A percentile compares a stretch with the other conserved stretches of the same genome.
Evolutionary conservation across 2,329 filamentous ascomycete species (phyloP).

Genomic region (Hymenoscyphus infarciens): DNA sequence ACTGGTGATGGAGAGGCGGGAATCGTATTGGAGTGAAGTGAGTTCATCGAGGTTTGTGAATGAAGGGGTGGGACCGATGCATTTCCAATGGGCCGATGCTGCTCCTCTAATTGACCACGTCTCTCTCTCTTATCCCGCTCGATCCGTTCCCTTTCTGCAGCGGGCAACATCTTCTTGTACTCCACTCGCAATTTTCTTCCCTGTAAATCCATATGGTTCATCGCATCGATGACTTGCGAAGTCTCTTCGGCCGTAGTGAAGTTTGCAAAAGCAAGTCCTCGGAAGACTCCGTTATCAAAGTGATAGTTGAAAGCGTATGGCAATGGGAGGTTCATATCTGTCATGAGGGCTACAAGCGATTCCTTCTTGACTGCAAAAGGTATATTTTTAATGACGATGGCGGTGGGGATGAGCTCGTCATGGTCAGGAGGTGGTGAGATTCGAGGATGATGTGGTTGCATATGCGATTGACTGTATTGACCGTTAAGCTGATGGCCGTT

Average conservation of each 20-base stretch:
- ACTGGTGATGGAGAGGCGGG: conserved; percentile 40
- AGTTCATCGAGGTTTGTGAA: conserved; percentile 78
- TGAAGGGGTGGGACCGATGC: conserved; percentile 55
- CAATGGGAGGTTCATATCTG: conserved; percentile 85
- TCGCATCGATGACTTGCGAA: conserved; percentile 81
- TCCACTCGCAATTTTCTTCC: conserved; percentile 93
- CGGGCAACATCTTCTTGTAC: conserved; percentile 99
- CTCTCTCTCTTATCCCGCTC: conserved; percentile 96
- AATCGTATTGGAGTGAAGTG: conserved; percentile 62
- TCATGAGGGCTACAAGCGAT: conserved; percentile 88
- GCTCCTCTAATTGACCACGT: conserved; percentile 92
- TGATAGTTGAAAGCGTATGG: conserved; percentile 99
- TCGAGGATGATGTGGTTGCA: conserved; percentile 22
- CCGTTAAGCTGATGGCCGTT: conserved; percentile 37
- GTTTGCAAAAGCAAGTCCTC: conserved; percentile 94
- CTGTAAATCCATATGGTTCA: conserved; percentile 95
- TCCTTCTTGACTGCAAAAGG: conserved; percentile 98
- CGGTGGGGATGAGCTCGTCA: conserved; percentile 94
- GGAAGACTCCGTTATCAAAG: conserved; percentile 96
- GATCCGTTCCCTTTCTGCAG: conserved; percentile 90
- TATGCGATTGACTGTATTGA: conserved; percentile 23
- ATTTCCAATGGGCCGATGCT: conserved; percentile 69
- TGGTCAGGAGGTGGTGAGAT: conserved; percentile 21
- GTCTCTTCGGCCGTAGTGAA: conserved; percentile 96
- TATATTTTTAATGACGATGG: conserved; percentile 99